Evolutionary conservation across 257 asterid genomes (phyloP), one percentile per base, ranked within the genome.

Genomic region (Osmanthus fragrans): DNA sequence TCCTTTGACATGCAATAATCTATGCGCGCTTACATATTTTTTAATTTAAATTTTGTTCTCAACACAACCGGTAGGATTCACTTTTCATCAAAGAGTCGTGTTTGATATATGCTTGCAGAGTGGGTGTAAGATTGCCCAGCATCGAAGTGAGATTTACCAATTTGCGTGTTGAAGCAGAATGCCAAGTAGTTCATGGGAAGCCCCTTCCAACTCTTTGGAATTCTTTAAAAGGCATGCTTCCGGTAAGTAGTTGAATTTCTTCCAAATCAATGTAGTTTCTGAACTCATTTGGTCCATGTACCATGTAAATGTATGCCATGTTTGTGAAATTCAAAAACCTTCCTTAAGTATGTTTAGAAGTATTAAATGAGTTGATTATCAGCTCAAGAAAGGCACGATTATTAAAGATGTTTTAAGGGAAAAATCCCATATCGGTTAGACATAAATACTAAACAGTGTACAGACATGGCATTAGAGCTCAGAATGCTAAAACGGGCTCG

Each of bases 191-290:
- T 71, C 58, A 74, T 65, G 89, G 89, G n/a, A 83, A 81, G 82
- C 89, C 89, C 0, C 80, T 86, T 18, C 86, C 89, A 63, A 86
- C 84, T 40, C 86, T 86, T 77, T 83, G 89, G 89, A 86, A 86
- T 80, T 72, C 87, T 77, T 70, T 81, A n/a, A 75, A 74, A 45
- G 73, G 79, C 70, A 63, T 77, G 64, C 27, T 86, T 72, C 45
- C 58, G 33, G 87, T 83, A 32, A 79, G 84, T 69, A 64, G 19
- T 47, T 54, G 21, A 51, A 51, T 51, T 32, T 51, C 63, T 5
- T 51, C 10, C 51, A 12, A 45, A 4, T 3, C 18, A 45, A 13
- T 45, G 13, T 42, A 42, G 19, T 47, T 47, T 47, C n/a, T 47
- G 3, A 13, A 13, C 19, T 47, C 56, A 4, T 47, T 47, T 47